Evolutionary conservation across 257 asterid species (phyloP).

Genomic region (Osmanthus fragrans): DNA sequence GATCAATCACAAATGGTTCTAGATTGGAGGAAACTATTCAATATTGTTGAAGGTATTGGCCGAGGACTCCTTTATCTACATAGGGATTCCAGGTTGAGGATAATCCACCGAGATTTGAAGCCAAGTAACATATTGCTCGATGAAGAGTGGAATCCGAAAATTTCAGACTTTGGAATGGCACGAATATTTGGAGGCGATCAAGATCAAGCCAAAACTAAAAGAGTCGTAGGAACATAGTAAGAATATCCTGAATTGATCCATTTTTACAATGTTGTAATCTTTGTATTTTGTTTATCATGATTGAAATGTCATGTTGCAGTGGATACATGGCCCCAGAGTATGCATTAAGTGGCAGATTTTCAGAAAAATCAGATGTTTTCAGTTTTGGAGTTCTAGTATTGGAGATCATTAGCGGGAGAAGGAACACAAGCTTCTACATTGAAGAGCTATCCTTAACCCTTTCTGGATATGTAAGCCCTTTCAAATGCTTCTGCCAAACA

Average conservation of each 20-base stretch:
- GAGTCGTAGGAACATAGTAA: constrained; percentile 53
- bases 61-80: constrained; percentile 47
- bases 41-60: constrained; percentile 37
- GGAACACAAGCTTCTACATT: constrained; percentile 26
- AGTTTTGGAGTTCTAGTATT: constrained; percentile 47
- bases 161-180: constrained; percentile 48
- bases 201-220: constrained; percentile 36
- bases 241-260: constrained; percentile 2
- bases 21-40: constrained; percentile 31
- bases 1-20: constrained; percentile 24
- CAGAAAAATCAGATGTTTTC: constrained; percentile 44
- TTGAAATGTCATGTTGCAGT: constrained; percentile 26
- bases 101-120: constrained; percentile 36
- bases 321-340: constrained; percentile 57
- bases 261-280: background rate
- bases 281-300: background rate
- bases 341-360: constrained; percentile 38
- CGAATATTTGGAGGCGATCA: constrained; percentile 35
- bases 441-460: constrained; percentile 29
- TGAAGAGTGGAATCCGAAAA: constrained; percentile 31
- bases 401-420: constrained; percentile 35
- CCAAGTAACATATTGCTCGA: constrained; percentile 41
- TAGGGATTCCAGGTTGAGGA: constrained; percentile 35
- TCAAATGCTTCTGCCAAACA: background rate
- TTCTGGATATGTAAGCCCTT: constrained; percentile 31